Percentiles rank a stretch among this genome's conserved stretches.
Conservation (phyloP, 1,284 basidiomycete genomes). For the Pseudozyma sp. region DNA sequence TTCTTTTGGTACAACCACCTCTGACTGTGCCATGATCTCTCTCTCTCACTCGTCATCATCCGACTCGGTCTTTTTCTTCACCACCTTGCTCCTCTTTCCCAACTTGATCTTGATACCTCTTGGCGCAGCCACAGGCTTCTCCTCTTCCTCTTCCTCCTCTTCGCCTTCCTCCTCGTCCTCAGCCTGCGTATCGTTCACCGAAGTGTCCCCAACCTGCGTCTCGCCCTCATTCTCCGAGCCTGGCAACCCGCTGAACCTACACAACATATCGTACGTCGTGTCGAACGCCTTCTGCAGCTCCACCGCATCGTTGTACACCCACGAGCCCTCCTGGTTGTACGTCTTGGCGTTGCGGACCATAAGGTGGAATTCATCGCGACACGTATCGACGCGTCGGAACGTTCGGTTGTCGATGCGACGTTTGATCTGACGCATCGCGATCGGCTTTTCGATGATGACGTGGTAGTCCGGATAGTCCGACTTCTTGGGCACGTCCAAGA, state of each 20-base stretch:
- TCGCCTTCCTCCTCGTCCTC: slow-evolving; percentile 25
- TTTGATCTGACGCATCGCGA: slow-evolving; percentile 86
- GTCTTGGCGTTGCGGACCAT: slow-evolving; percentile 91
- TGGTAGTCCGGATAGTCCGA: slow-evolving; percentile 89
- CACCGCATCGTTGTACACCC: slow-evolving; percentile 89
- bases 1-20: too few relatives aligned
- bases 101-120: slow-evolving; percentile 52
- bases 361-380: slow-evolving; percentile 82
- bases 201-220: slow-evolving; percentile 10
- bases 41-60: slow-evolving; percentile 32
- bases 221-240: slow-evolving; percentile 52
- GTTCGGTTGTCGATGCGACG: slow-evolving; percentile 80
- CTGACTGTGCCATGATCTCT: not conserved
- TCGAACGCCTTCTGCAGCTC: slow-evolving; percentile 66
- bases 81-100: slow-evolving; percentile 33
- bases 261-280: slow-evolving; percentile 55
- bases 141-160: slow-evolving; percentile 39
- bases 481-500: slow-evolving; percentile 69
- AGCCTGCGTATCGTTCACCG: slow-evolving; percentile 11
- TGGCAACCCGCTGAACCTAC: slow-evolving; percentile 51
- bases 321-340: slow-evolving; percentile 75
- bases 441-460: slow-evolving; percentile 77
- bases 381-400: slow-evolving; percentile 81
- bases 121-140: slow-evolving; percentile 24
- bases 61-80: slow-evolving; percentile 19